Percentiles rank a stretch among this genome's conserved stretches.
Conservation (phyloP, 768 basidiomycete species). For the Mrakia blollopis region DNA sequence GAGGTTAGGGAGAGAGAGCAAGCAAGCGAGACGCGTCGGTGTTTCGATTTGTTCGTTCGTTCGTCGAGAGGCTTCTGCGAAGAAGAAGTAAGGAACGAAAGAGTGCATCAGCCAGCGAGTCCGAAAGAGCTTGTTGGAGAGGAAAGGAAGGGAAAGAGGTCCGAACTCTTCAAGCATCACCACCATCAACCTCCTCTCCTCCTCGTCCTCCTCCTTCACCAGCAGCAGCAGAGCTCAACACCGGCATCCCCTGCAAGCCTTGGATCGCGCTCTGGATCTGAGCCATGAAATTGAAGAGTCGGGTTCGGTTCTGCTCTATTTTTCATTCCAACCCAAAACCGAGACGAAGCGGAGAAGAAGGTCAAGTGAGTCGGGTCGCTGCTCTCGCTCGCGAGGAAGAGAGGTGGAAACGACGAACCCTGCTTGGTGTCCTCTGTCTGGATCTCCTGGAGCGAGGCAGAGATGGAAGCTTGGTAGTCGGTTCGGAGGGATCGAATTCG, state of each 20-base stretch:
- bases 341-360: neutral
- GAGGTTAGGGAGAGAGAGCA: too few relatives aligned
- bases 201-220: neutral
- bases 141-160: too few relatives aligned
- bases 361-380: neutral
- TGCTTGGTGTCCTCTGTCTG: conserved; percentile 5
- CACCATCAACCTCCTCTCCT: neutral
- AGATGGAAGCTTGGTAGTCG: neutral
- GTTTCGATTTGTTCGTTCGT: too few relatives aligned
- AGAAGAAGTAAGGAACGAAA: too few relatives aligned
- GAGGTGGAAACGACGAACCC: neutral
- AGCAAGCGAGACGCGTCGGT: too few relatives aligned
- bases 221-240: neutral
- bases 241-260: conserved; percentile 3
- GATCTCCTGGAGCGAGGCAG: neutral
- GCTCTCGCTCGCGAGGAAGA: neutral
- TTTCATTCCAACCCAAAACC: neutral
- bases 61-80: too few relatives aligned
- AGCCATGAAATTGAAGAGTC: conserved; percentile 9
- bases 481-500: neutral
- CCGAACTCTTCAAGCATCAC: too few relatives aligned
- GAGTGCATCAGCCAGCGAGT: too few relatives aligned
- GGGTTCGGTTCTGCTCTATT: neutral
- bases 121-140: too few relatives aligned
- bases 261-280: conserved; percentile 3